A percentile compares a stretch with the other conserved stretches of the same genome.
phyloP scores from a whole-genome alignment of 768 basidiomycete genomes.

The Pulveroboletus sp. region DNA sequence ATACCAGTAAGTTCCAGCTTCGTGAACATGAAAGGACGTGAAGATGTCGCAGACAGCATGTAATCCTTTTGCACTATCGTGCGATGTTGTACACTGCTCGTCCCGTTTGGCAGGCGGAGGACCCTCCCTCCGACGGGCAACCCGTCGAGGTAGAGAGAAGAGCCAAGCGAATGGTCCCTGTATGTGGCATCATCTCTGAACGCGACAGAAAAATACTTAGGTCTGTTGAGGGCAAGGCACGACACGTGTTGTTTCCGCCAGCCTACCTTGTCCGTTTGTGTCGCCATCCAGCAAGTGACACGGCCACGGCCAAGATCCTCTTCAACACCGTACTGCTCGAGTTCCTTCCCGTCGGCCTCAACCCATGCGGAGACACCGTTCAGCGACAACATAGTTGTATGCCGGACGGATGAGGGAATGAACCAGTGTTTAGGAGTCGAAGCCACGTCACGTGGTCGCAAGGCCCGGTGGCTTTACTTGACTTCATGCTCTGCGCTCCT shows the following conservation, averaged over 20 bases:
- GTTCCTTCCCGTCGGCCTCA: conserved; percentile 24
- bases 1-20: conserved; percentile 29
- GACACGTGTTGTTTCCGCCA: background rate
- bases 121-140: conserved; percentile 1
- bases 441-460: conserved; percentile 18
- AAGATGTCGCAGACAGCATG: conserved; percentile 11
- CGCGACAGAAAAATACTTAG: conserved; percentile 25
- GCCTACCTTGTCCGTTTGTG: conserved; percentile 25
- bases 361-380: conserved; percentile 23
- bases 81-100: background rate
- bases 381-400: conserved; percentile 20
- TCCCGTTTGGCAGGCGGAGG: background rate
- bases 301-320: conserved; percentile 5
- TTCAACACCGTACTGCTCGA: conserved; percentile 26
- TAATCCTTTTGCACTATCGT: conserved; percentile 1
- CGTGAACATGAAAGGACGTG: conserved; percentile 23
- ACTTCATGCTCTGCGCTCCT: background rate
- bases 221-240: background rate
- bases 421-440: background rate
- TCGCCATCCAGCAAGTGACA: conserved; percentile 29
- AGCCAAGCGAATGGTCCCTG: conserved; percentile 8
- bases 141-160: conserved; percentile 18
- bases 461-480: no score
- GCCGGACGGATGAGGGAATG: no score
- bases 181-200: conserved; percentile 11